These are phyloP conservation scores for Cochlearia excelsa DNA, from an alignment of 345 rosid genomes.

Conservation along the genomic window DNA sequence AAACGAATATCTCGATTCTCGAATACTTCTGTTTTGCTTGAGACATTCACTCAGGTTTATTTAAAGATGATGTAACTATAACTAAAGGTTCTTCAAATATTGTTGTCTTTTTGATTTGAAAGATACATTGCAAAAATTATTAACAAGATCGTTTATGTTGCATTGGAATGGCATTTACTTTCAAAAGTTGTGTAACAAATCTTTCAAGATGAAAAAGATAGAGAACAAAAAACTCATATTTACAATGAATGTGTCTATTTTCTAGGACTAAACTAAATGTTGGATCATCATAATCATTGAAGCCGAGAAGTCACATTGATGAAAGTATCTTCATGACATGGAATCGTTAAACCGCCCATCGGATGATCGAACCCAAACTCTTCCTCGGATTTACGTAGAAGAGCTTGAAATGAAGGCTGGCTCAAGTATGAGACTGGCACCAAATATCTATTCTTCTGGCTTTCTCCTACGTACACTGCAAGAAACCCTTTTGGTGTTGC, in stretches of 20 bases:
- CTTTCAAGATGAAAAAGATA: constrained; percentile 5
- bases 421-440: constrained; percentile 48
- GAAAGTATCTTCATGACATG: constrained; percentile 49
- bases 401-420: constrained; percentile 13
- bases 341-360: constrained; percentile 1
- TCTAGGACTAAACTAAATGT: background rate
- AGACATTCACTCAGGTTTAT: background rate
- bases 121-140: too few relatives aligned
- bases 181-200: background rate
- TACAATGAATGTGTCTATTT: constrained; percentile 1
- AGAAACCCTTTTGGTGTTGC: constrained; percentile 24
- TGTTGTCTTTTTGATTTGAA: too few relatives aligned
- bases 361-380: too few relatives aligned
- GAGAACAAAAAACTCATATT: background rate
- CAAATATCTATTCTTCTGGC: constrained; percentile 41
- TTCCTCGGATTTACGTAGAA: too few relatives aligned
- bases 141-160: too few relatives aligned
- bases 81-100: too few relatives aligned
- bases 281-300: constrained; percentile 11
- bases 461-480: constrained; percentile 24
- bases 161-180: too few relatives aligned
- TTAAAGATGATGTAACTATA: too few relatives aligned
- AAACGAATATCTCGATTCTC: background rate
- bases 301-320: constrained; percentile 36
- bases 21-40: constrained; percentile 10